Evolutionary conservation across 257 asterid genomes (phyloP).

Genomic region (Cordia subcordata): DNA sequence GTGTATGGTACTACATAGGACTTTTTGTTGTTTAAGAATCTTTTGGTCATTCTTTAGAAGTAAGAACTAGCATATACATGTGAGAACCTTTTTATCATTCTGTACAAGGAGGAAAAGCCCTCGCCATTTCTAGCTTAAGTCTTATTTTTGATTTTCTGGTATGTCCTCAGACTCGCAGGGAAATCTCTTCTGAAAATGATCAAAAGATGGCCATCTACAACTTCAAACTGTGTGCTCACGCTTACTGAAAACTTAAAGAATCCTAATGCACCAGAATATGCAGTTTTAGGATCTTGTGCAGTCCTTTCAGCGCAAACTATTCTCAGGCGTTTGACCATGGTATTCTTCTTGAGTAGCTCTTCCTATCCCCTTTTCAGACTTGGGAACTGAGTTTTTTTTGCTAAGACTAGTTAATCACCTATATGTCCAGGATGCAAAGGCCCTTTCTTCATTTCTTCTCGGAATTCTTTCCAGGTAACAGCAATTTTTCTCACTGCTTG

Average conservation of each 20-base stretch:
- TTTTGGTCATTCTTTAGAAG: too few relatives aligned
- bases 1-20: too few relatives aligned
- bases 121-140: background rate
- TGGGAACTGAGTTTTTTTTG: slow-evolving; percentile 23
- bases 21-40: too few relatives aligned
- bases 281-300: slow-evolving; percentile 94
- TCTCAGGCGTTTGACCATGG: slow-evolving; percentile 88
- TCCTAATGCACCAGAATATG: slow-evolving; percentile 73
- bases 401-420: slow-evolving; percentile 25
- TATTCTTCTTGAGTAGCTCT: slow-evolving; percentile 22
- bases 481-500: slow-evolving; percentile 15
- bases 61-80: too few relatives aligned
- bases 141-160: slow-evolving; percentile 10
- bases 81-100: too few relatives aligned
- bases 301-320: slow-evolving; percentile 86
- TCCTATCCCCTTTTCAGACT: background rate
- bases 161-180: slow-evolving; percentile 62
- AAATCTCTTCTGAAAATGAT: slow-evolving; percentile 77
- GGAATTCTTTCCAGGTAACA: slow-evolving; percentile 87
- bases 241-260: slow-evolving; percentile 65
- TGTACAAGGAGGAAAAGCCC: background rate
- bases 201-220: slow-evolving; percentile 97
- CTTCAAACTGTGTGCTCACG: slow-evolving; percentile 66
- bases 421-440: slow-evolving; percentile 69
- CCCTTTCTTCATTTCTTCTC: slow-evolving; percentile 82